A percentile compares a stretch with the other conserved stretches of the same genome.
phyloP scores from a whole-genome alignment of 768 basidiomycete genomes.

The Crassisporium funariophilum region DNA sequence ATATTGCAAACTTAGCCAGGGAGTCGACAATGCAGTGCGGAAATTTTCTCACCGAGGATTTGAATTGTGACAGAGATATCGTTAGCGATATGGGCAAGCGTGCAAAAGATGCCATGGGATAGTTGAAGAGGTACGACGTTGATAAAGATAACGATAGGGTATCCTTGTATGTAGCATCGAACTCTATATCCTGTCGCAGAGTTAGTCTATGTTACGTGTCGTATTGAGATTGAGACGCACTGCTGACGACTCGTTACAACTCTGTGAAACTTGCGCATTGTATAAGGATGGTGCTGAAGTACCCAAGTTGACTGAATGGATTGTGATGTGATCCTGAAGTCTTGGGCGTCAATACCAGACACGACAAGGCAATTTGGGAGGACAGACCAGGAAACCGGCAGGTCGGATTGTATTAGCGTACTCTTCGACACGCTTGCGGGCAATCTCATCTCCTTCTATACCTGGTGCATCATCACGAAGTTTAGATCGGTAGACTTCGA shows the following conservation, averaged over 20 bases:
- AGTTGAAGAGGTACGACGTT: slow-evolving; percentile 84
- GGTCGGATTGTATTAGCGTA: slow-evolving; percentile 82
- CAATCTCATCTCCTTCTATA: slow-evolving; percentile 79
- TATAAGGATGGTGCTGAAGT: slow-evolving; percentile 76
- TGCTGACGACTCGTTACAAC: slow-evolving; percentile 18
- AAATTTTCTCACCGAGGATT: slow-evolving; percentile 55
- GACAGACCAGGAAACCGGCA: slow-evolving; percentile 62
- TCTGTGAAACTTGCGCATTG: slow-evolving; percentile 56
- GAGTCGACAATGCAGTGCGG: slow-evolving; percentile 1
- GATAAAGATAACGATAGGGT: slow-evolving; percentile 80
- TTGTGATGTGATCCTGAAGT: slow-evolving; percentile 77
- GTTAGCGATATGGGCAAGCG: slow-evolving; percentile 82
- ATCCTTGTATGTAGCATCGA: slow-evolving; percentile 85
- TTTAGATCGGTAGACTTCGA: slow-evolving; percentile 76
- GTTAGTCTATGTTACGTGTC: slow-evolving; percentile 10
- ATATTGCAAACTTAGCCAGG: neutral
- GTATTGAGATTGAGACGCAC: slow-evolving; percentile 14
- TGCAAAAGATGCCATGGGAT: slow-evolving; percentile 80
- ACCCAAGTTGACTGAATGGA: slow-evolving; percentile 86
- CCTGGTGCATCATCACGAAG: slow-evolving; percentile 71
- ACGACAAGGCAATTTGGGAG: slow-evolving; percentile 2
- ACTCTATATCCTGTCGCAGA: slow-evolving; percentile 65
- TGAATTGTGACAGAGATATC: slow-evolving; percentile 74
- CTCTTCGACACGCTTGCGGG: slow-evolving; percentile 74
- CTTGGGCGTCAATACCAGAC: slow-evolving; percentile 3